Evolutionary conservation across 148 eudicot species (phyloP), one percentile per base, ranked within the genome.

Genomic region (Salicornia ramosissima): DNA sequence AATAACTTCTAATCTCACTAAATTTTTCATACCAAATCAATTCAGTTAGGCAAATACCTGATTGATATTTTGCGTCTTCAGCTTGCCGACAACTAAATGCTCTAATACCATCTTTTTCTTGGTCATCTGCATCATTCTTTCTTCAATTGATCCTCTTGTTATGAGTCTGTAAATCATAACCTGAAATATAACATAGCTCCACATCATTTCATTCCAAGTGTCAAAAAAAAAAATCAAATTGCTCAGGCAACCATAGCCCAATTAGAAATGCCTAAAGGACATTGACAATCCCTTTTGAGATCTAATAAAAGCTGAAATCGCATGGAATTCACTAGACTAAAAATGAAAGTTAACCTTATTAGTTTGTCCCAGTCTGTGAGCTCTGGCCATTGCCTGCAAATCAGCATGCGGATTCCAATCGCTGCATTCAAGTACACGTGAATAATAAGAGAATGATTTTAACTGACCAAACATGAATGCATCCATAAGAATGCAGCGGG

Each of bases 401-500:
- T 95, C 99, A 52, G 97, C 99, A 81, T 91, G 99, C 6, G 99
- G 99, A 83, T 95, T 95, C 99, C 97, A 95, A 72, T 95, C 99
- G 56, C 99, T 95, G 83, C 70, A 79, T 30, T 60, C 64, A 57
- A 30, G 29, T 33, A 15, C 30, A 68, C 65, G 42, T 28, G 28
- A 59, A 56, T 5, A 16, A 28, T 59, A 21, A 56, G 58, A 64
- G 40, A 67, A 67, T 25, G n/a, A n/a, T n/a, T 55, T 46, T 33
- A 56, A 59, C 30, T 26, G 56, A 64, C 60, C 36, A 16, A 55
- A 64, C 16, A 64, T 43, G 58, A 15, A 28, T 22, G 56, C 30
- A 46, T 46, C 65, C 45, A 45, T 36, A 15, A 39, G 53, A 60
- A 34, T n/a, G n/a, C n/a, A n/a, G n/a, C n/a, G n/a, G 24, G 62